Base-by-base conservation (phyloP, 2,329 filamentous ascomycete genomes). In the Apiospora kogelbergensis region DNA sequence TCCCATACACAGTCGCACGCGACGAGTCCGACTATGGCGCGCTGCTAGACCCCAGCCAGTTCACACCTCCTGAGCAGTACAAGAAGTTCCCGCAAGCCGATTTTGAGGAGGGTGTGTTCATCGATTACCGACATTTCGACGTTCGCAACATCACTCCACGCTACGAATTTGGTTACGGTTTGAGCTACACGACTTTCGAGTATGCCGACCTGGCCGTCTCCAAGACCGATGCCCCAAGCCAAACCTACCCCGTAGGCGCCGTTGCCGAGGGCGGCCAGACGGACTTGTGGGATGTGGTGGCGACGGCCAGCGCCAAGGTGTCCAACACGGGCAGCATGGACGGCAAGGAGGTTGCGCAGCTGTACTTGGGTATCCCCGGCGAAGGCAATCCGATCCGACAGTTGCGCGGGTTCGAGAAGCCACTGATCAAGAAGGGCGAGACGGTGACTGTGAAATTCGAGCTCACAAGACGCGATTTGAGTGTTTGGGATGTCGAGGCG, bases 361-460 rank as follows among this genome's bases (percentile, higher is more conserved):
- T 90, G 1, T 90, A 90, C 74, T 76, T 89, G n/a, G 72, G 74
- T 6, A 79, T 84, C 77, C 80, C 82, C 53, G 63, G 76, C 72
- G 75, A 76, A 24, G 80, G 78, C 64, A 87, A 86, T 11, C 87
- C 87, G 0, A 79, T 83, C 5, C 79, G 79, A 65, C 82, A 84
- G 72, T 81, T 87, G 7, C 80, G 85, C 71, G 85, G 79, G 65
- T 89, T 89, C 68, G 82, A 85, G 3, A 89, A 88, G 77, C 72
- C 85, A 1, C 72, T 73, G 3, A 75, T 89, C 1, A 72, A 74
- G 4, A 72, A 80, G 0, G 84, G 84, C 0, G 78, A 83, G 74
- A 81, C 76, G 37, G 74, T 74, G 48, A 79, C 72, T 0, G 80
- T 85, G 9, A 72, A 70, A 4, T 88, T 89, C 70, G 76, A 80